Conservation (phyloP, 345 rosid genomes). For the Leavenworthia alabamica region DNA sequence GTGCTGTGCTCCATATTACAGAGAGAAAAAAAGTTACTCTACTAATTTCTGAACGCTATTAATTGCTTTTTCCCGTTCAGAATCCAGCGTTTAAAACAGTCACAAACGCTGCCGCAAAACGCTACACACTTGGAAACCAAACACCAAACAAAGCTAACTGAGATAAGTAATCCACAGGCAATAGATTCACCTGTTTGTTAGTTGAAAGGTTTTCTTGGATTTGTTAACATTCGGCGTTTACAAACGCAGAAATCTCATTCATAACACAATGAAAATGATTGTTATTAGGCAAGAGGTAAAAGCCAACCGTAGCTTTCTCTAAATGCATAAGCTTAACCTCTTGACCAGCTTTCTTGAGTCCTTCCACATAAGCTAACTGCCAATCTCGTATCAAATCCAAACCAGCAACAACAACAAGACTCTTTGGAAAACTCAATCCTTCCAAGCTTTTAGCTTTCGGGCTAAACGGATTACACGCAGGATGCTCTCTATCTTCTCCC, state of each 20-base stretch:
- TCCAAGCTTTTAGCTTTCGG: conserved; percentile 45
- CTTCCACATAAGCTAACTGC: conserved; percentile 70
- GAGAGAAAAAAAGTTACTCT: background rate
- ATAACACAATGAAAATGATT: conserved; percentile 64
- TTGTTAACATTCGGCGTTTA: conserved; percentile 27
- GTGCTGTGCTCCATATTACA: too few species aligned
- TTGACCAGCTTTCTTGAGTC: conserved; percentile 65
- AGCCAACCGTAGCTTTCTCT: conserved; percentile 80
- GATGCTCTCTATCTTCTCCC: conserved; percentile 79
- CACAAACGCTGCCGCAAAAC: conserved; percentile 10
- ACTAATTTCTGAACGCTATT: background rate
- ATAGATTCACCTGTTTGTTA: conserved; percentile 26
- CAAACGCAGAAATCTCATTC: conserved; percentile 69
- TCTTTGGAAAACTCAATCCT: conserved; percentile 66
- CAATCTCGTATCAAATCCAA: conserved; percentile 80
- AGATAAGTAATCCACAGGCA: conserved; percentile 16
- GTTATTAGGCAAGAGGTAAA: conserved; percentile 78
- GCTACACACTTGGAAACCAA: background rate
- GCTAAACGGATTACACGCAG: conserved; percentile 85
- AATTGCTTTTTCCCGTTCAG: background rate
- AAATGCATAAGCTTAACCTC: conserved; percentile 57
- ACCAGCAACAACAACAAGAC: conserved; percentile 82
- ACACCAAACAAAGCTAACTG: conserved; percentile 3
- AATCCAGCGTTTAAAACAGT: conserved; percentile 5
- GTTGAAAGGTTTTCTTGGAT: conserved; percentile 14